Evolutionary conservation across 257 asterid species (phyloP), one percentile per base, ranked within the genome.

Genomic region (Leptodermis oblonga): DNA sequence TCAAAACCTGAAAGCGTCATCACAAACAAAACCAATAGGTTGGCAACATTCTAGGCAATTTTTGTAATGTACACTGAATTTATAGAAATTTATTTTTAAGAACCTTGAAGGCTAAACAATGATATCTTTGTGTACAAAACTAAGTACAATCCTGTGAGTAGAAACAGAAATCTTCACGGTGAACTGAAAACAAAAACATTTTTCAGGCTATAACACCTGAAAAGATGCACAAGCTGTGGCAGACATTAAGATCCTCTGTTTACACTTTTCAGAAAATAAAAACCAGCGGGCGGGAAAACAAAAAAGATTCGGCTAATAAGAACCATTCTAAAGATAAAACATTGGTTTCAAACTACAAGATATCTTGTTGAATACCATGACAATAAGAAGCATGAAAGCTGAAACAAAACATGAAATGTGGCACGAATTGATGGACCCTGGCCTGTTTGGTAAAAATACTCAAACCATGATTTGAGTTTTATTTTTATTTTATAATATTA

Each of bases 1-100:
- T 90, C 81, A 90, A 71, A 34, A 90, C 97, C 99, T 93, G 79
- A 67, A 77, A 78, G 65, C 41, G 61, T 31, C 42, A 70, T 18
- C 71, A 59, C 30, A 52, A 39, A 22, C 71, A 53, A 64, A 52
- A 34, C 33, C 49, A 34, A 34, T 20, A n/a, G 49, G 48, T 49
- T 15, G n/a, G 48, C 49, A 67, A 20, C n/a, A 4, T 33, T 22
- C 7, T 10, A 62, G 43, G 30, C 61, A 49, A 17, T 9, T 42
- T 18, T 12, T 0, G n/a, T 25, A n/a, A n/a, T 37, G 48, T 20
- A 7, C 1, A 13, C n/a, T 13, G 12, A 26, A 10, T 2, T 55
- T 18, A 17, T 60, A 60, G 25, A 8, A 22, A 60, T 10, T 12
- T 60, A 6, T 34, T 15, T 23, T 5, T 59, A 37, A 33, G 45